Evolutionary conservation across 2,329 filamentous ascomycete genomes (phyloP), one percentile per base, ranked within the genome.

Genomic region (Ilyonectria destructans): DNA sequence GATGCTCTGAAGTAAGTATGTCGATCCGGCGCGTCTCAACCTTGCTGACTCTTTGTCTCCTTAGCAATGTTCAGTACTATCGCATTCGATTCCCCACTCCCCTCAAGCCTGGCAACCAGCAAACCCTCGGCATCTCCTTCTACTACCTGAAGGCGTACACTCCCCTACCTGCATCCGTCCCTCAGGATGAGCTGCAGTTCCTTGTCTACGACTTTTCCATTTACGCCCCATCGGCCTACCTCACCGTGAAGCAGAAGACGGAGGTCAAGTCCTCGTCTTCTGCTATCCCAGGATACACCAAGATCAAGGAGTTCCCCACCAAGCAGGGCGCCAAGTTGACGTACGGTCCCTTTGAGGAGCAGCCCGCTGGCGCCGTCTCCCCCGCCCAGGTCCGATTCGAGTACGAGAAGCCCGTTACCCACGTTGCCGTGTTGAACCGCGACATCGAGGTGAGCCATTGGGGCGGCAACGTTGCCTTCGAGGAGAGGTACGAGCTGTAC

Each of bases 391-490:
- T 98, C 60, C 93, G 96, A 69, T 98, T 97, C 82, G 95, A 99
- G 82, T 98, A 96, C 84, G 98, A 93, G 71, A 97, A 96, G 83
- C 96, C 96, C 13, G 86, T 99, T 65, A 92, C 91, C 49, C 93
- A 96, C 78, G 89, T 94, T 58, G 90, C 90, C 37, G 85, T 89
- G 17, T 86, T 99, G 67, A 94, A 98, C 83, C 92, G 96, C 68
- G 95, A 98, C 77, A 85, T 99, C 70, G 96, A 99, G 81, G 92
- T 99, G 75, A 97, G 94, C 79, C 96, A 98, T 82, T 99, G 96
- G 96, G 96, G 96, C 73, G 96, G 96, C 70, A 99, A 99, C 80
- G 83, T 98, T 61, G 96, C 96, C 2, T 94, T 95, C 57, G 96
- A 99, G 84, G 96, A 99, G 84, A 90, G 94, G 65, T 98, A 97